Conservation (phyloP, 352 stramenopile genomes). For the Blastocystis sp. region DNA sequence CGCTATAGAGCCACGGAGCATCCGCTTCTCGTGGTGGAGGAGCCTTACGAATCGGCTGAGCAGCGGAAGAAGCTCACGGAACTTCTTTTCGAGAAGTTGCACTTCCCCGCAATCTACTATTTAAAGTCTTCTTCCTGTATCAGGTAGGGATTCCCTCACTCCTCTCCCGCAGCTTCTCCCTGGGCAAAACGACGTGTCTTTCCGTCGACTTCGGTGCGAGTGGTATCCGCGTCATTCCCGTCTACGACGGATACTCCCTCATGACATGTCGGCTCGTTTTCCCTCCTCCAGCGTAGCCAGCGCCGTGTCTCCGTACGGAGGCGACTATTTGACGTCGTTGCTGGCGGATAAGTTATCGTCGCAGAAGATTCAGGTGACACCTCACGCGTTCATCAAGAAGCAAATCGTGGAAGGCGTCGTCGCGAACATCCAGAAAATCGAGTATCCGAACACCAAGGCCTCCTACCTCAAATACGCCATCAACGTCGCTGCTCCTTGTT, state of each 20-base stretch:
- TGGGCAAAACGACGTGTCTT: slow-evolving; percentile 50
- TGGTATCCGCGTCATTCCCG: slow-evolving; percentile 35
- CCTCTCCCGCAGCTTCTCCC: neutral
- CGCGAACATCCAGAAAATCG: slow-evolving; percentile 47
- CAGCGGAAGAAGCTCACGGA: slow-evolving; percentile 58
- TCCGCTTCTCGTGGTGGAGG: slow-evolving; percentile 58
- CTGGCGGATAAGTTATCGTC: slow-evolving; percentile 32
- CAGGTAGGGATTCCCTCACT: neutral
- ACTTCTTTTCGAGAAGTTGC: slow-evolving; percentile 36
- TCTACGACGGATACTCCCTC: slow-evolving; percentile 37
- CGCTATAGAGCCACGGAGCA: slow-evolving; percentile 58
- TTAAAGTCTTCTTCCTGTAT: slow-evolving; percentile 52
- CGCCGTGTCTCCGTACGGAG: slow-evolving; percentile 26
- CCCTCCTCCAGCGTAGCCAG: neutral
- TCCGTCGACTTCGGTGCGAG: slow-evolving; percentile 42
- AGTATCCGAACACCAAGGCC: slow-evolving; percentile 18
- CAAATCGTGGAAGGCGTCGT: slow-evolving; percentile 43
- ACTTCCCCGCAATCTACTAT: slow-evolving; percentile 32
- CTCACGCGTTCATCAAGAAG: slow-evolving; percentile 48
- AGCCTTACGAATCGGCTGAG: slow-evolving; percentile 56
- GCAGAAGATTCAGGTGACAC: slow-evolving; percentile 47
- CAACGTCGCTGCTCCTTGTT: neutral
- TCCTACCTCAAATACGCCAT: slow-evolving; percentile 32
- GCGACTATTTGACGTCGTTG: slow-evolving; percentile 16
- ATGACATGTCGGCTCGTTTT: slow-evolving; percentile 3